These are phyloP conservation scores for Neospermospora avenae DNA, from an alignment of 2,329 filamentous ascomycete species.

Conservation along the genomic window DNA sequence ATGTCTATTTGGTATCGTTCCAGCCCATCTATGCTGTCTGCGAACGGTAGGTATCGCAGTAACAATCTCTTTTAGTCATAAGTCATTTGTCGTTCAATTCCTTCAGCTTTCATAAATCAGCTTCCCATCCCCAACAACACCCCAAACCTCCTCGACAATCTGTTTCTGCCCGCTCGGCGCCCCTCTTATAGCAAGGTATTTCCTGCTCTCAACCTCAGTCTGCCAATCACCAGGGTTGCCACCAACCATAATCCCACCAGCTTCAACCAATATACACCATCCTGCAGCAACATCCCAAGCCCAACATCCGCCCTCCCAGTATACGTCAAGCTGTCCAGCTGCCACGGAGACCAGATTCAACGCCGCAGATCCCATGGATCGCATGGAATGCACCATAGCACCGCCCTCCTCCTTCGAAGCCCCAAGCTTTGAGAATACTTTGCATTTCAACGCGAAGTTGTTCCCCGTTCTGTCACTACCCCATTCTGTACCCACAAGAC, in stretches of 20 bases:
- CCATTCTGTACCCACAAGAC: slow-evolving; percentile 72
- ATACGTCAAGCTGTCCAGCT: slow-evolving; percentile 66
- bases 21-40: not conserved
- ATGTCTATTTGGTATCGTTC: not conserved
- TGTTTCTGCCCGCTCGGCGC: slow-evolving; percentile 58
- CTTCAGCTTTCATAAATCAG: slow-evolving; percentile 44
- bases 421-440: slow-evolving; percentile 61
- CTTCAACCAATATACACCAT: slow-evolving; percentile 73
- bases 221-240: slow-evolving; percentile 73
- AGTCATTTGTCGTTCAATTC: not conserved
- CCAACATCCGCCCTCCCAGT: slow-evolving; percentile 84
- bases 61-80: not conserved
- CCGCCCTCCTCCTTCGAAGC: slow-evolving; percentile 60
- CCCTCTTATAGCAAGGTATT: slow-evolving; percentile 61
- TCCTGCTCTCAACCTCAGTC: slow-evolving; percentile 54
- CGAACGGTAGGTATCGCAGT: not conserved
- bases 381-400: slow-evolving; percentile 71
- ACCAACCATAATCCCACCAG: slow-evolving; percentile 68
- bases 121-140: slow-evolving; percentile 51
- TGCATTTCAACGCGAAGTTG: slow-evolving; percentile 68
- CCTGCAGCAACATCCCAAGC: slow-evolving; percentile 83
- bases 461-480: slow-evolving; percentile 63
- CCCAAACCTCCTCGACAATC: slow-evolving; percentile 64
- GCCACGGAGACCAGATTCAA: slow-evolving; percentile 73
- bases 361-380: slow-evolving; percentile 70